These are phyloP conservation scores for Eucalyptus coolabah DNA, from an alignment of 345 rosid genomes.

Conservation along the genomic window DNA sequence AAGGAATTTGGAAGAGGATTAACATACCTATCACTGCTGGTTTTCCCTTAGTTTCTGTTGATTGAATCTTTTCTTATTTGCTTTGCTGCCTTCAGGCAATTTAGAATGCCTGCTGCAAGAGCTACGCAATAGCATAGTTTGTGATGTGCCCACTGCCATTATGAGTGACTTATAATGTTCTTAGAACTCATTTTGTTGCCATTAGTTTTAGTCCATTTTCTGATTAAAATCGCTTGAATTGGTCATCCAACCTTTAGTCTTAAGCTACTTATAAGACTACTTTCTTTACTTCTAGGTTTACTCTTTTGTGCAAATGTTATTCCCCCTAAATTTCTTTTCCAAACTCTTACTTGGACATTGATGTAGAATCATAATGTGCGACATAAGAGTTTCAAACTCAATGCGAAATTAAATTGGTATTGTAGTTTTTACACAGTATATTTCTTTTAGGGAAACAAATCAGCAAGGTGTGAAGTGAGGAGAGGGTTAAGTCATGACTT, in stretches of 20 bases:
- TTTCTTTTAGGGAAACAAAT: not conserved
- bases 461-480: not conserved
- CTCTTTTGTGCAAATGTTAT: not conserved
- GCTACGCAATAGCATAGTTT: not conserved
- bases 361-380: not conserved
- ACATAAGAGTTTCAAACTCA: not conserved
- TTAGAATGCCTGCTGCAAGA: not conserved
- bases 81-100: not conserved
- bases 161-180: not conserved
- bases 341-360: not conserved
- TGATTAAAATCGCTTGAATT: not conserved
- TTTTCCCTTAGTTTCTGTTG: not conserved
- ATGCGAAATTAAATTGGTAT: not conserved
- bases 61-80: not conserved
- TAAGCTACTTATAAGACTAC: not conserved
- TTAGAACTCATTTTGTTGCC: not conserved
- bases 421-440: not conserved
- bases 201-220: not conserved
- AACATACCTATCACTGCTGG: not conserved
- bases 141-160: not conserved
- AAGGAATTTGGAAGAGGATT: constrained; percentile 91
- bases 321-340: not conserved
- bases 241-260: not conserved
- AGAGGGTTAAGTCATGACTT: not conserved
- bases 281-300: not conserved